Evolutionary conservation across 1,139 yeast species (phyloP), one percentile per base, ranked within the genome.

Genomic region (Arxiozyma slooffiae): DNA sequence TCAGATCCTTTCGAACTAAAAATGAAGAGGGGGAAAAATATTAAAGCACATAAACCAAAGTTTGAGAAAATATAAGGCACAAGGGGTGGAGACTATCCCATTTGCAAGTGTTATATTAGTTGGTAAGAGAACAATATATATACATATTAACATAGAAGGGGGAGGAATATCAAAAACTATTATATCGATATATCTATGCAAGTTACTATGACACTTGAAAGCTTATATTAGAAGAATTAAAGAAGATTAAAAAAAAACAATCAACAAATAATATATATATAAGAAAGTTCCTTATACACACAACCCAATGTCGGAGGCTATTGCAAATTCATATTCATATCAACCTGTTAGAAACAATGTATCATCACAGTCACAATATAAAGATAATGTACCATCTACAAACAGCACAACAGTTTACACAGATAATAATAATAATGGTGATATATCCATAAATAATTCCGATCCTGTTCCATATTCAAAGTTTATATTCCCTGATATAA

Each of bases 401-500:
- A 41, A 23, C 17, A 39, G 45, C 17, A 46, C 44, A 11, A 17
- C 43, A 21, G 8, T 34, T 16, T 44, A 44, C 24, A 26, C 47
- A 17, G 45, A 48, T n/a, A 44, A 39, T 4, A 23, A 49, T 21
- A 49, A 4, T 14, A 11, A 30, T 30, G 6, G 2, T 6, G 6
- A 2, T 6, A 30, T 2, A 2, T 30, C 36, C 14, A 16, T 14
- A 11, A 30, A 30, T 16, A 30, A 3, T 6, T 14, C 38, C 39
- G 46, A 47, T 21, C 37, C 41, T 11, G 37, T 52, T n/a, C 50
- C 52, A 11, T 48, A 46, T 2, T 50, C 49, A 1, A 62, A 64
- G n/a, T 70, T 67, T 49, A 55, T 71, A 61, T 62, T 82, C 74
- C 57, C 74, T 1, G 85, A 81, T 59, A 73, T 75, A 54, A 71